Evolutionary conservation across 345 rosid genomes (phyloP).

Genomic region (Lenwebbia sp.): DNA sequence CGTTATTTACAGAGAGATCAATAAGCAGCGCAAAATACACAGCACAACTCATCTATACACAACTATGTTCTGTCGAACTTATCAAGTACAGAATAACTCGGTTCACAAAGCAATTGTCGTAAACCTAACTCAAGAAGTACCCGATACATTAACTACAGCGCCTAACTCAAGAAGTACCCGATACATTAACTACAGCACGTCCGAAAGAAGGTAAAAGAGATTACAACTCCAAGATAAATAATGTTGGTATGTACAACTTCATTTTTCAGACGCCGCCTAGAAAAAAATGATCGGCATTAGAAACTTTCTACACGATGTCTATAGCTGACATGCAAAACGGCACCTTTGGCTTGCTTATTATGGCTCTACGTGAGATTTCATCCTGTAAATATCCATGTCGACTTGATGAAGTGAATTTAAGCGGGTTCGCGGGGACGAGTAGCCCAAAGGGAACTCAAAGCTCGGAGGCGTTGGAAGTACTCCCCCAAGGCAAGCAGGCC

Average conservation of each 20-base stretch:
- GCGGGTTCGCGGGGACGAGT: slow-evolving; percentile 45
- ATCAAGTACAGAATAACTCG: background rate
- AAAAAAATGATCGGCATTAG: slow-evolving; percentile 29
- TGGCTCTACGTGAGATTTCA: background rate
- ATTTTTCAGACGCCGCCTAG: slow-evolving; percentile 16
- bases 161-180: background rate
- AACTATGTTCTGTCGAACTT: background rate
- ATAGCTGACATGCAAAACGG: slow-evolving; percentile 1
- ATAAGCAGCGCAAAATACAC: background rate
- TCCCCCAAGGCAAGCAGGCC: slow-evolving; percentile 80
- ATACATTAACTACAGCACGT: background rate
- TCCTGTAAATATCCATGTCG: background rate
- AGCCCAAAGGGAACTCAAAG: slow-evolving; percentile 60
- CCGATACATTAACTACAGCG: background rate
- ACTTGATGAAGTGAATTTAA: slow-evolving; percentile 3
- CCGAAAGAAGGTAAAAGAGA: background rate
- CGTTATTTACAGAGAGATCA: background rate
- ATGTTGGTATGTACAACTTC: slow-evolving; percentile 12
- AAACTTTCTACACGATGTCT: slow-evolving; percentile 6
- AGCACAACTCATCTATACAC: background rate
- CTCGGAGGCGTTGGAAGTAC: slow-evolving; percentile 68
- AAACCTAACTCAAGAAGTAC: background rate
- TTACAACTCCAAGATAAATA: slow-evolving; percentile 2
- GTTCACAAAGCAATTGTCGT: background rate
- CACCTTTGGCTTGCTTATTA: slow-evolving; percentile 5